These are phyloP conservation scores for Saksenaea vasiformis DNA, from an alignment of 371 early-diverging fungal species.

Conservation along the genomic window DNA sequence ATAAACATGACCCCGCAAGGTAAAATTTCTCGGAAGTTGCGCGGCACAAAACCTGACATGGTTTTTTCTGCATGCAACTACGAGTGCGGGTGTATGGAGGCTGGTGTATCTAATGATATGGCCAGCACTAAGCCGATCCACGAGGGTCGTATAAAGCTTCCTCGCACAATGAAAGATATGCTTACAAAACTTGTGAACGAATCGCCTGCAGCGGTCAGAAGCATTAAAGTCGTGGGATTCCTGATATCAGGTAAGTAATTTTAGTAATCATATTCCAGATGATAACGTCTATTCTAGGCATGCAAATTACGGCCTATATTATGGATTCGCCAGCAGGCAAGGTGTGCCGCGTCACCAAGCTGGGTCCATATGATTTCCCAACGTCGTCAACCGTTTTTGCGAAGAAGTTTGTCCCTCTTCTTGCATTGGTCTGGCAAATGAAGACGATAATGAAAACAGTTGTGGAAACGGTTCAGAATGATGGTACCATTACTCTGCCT, in stretches of 20 bases:
- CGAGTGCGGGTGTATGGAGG: conserved; percentile 8
- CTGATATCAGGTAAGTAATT: conserved; percentile 10
- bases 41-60: conserved; percentile 5
- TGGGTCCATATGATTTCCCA: background rate
- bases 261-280: no score
- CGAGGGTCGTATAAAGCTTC: background rate
- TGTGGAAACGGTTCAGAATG: background rate
- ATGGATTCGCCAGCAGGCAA: conserved; percentile 4
- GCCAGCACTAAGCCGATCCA: background rate
- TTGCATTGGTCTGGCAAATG: conserved; percentile 5
- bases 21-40: background rate
- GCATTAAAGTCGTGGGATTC: background rate
- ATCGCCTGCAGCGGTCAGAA: background rate
- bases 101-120: background rate
- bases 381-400: background rate
- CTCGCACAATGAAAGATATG: conserved; percentile 1
- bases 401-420: background rate
- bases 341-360: conserved; percentile 2
- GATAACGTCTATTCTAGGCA: background rate
- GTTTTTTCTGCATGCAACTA: background rate
- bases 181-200: background rate
- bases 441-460: background rate
- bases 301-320: background rate
- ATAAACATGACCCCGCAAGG: background rate
- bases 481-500: conserved; percentile 1